Conservation (phyloP, 1,284 basidiomycete genomes). For the Lignosus rhinocerotis region DNA sequence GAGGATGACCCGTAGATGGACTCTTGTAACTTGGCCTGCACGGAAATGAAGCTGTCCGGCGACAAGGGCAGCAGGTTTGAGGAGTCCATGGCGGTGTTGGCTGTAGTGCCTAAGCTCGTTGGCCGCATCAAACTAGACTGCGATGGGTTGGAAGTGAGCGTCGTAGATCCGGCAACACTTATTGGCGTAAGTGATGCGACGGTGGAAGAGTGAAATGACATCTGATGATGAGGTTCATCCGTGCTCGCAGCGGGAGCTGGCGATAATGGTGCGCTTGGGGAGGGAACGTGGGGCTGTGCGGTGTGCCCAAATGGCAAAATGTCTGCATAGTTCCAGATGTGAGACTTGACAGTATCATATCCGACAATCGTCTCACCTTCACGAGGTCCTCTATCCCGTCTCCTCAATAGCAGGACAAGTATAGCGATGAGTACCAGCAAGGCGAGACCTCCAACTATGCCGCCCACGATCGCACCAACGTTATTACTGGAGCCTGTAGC, state of each 20-base stretch:
- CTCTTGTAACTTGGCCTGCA: not conserved
- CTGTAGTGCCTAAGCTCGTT: not conserved
- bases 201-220: not conserved
- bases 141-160: not conserved
- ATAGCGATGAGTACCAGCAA: not conserved
- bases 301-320: not conserved
- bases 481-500: not conserved
- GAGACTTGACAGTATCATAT: not conserved
- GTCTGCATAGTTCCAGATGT: not conserved
- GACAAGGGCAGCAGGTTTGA: not conserved
- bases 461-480: constrained; percentile 7
- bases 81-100: not conserved
- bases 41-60: not conserved
- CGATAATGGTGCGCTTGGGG: not conserved
- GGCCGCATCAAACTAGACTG: not conserved
- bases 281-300: not conserved
- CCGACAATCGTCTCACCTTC: not conserved
- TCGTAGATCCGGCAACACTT: not conserved
- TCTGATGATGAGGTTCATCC: not conserved
- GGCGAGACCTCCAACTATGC: constrained; percentile 7
- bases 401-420: not conserved
- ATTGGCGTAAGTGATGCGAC: not conserved
- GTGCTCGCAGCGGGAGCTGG: too few relatives aligned
- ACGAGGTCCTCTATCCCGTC: not conserved
- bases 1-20: not conserved